phyloP scores from a whole-genome alignment of 108 stramenopile species.

The Nitzschia sp. region DNA sequence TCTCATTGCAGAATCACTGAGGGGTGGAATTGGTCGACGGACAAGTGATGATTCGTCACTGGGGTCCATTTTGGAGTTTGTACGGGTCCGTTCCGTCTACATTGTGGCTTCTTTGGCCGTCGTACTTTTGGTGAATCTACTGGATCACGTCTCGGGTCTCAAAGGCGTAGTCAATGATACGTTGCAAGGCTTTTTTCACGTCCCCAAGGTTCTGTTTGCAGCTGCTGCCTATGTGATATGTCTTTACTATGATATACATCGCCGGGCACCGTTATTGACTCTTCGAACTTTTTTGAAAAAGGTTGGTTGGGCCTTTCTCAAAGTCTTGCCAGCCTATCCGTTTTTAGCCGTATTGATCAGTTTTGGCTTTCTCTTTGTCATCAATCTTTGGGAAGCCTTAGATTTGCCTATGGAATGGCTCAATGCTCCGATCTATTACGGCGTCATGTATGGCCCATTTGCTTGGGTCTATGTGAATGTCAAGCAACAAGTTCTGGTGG shows the following conservation, averaged over 20 bases:
- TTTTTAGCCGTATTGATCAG: conserved; percentile 78
- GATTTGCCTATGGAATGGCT: conserved; percentile 49
- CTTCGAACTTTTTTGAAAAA: conserved; percentile 35
- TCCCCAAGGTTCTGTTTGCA: conserved; percentile 62
- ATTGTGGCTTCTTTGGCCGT: not conserved
- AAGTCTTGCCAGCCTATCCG: conserved; percentile 72
- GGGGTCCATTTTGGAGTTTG: not conserved
- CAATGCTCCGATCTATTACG: conserved; percentile 80
- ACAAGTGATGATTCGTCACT: not conserved
- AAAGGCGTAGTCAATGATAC: conserved; percentile 26
- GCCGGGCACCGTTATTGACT: conserved; percentile 1
- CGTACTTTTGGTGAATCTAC: conserved; percentile 49
- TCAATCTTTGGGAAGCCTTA: conserved; percentile 59
- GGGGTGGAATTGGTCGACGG: not conserved
- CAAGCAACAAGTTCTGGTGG: conserved; percentile 44
- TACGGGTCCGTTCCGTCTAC: not conserved
- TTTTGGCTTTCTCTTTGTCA: conserved; percentile 73
- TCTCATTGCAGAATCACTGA: conserved; percentile 23
- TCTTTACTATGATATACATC: conserved; percentile 65
- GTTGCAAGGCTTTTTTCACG: conserved; percentile 42
- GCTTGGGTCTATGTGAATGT: conserved; percentile 68
- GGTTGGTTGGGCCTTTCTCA: conserved; percentile 50
- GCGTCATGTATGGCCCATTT: conserved; percentile 80
- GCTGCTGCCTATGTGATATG: conserved; percentile 54
- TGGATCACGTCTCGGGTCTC: conserved; percentile 49